Evolutionary conservation across 371 early-diverging fungal genomes (phyloP), one percentile per base, ranked within the genome.

Genomic region (Zancudomyces culisetae): DNA sequence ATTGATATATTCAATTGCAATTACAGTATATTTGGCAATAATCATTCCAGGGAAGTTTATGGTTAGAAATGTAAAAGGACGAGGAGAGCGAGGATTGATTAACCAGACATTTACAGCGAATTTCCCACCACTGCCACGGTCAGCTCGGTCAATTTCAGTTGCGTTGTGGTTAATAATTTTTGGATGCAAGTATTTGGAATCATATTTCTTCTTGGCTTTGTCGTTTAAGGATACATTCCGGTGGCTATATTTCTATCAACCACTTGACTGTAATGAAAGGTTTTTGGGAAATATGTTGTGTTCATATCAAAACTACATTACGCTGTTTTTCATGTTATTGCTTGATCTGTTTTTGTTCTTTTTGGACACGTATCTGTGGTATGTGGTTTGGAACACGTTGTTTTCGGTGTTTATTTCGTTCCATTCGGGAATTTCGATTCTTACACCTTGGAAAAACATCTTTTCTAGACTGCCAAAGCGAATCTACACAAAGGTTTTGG

Each of bases 351-450:
- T 80, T 8, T 72, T 90, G 22, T 89, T 83, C 66, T 87, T 89
- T 66, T 65, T 89, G 60, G 90, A 89, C 53, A 86, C 90, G 0
- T 90, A 89, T 58, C 71, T 90, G 40, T 90, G 91, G 90, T 90
- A 86, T 59, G 83, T 87, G 41, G 80, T 86, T 47, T 85, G 82
- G 80, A 85, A 79, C 64, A 79, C 82, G 1, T 59, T 81, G 27
- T 83, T 87, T 51, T 85, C 85, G 0, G 83, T 87, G 20, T 75
- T 76, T 21, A 71, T 78, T 40, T 79, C 88, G 0, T 83, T 90
- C 52, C 76, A 80, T 46, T 74, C 82, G 13, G 89, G 87, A 27
- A 74, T 86, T 28, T 87, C 87, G 1, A 83, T 87, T 51, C 80
- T 85, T 77, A 79, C 87, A 0, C 86, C 89, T 2, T 87, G 87